Base-by-base conservation (phyloP, 202 grass and related monocot species). In the Panicum hallii region DNA sequence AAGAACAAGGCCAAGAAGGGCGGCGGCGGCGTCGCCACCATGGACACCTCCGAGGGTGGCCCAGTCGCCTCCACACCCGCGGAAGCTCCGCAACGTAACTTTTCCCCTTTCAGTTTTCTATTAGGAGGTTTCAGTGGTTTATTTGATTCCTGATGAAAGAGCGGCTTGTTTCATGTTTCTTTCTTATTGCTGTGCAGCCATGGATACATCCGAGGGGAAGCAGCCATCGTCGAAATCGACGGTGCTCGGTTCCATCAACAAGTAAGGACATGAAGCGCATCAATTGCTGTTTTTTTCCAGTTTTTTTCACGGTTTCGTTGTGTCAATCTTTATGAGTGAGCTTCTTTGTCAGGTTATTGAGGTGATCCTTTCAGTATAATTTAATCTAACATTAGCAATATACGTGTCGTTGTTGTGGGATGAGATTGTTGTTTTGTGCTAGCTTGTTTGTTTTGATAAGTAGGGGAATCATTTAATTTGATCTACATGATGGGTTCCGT, bases 41-140 rank as follows among this genome's bases (percentile, higher is more conserved):
- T 95, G 93, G 93, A 95, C 48, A 84, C 81, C 32, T 91, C 90
- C 10, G 90, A 89, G 61, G 75, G 62, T 8, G 71, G 41, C 50
- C 70, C 86, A 3, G 76, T 81, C 14, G 66, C 82, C 12, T 84
- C 80, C 64, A 73, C 36, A 0, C 36, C 77, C 0, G 42, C 30
- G 11, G 83, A 67, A 40, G 79, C 53, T 40, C 80, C 86, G 1
- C 81, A 89, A 74, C 83, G 93, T 95, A 89, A 42, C 70, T 50
- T 43, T 0, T 3, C 12, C 49, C 16, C 4, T 5, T 19, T 2
- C 73, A 47, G 67, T 45, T 19, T 45, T 54, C 9, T 15, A 22
- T 53, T 15, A 6, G 61, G 10, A 7, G 43, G n/a, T 61, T 65
- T 42, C 1, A 20, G 43, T 34, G 34, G 36, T 58, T 83, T 80